Base-by-base conservation (phyloP, 352 stramenopile species). In the Globisporangium abappressorium region DNA sequence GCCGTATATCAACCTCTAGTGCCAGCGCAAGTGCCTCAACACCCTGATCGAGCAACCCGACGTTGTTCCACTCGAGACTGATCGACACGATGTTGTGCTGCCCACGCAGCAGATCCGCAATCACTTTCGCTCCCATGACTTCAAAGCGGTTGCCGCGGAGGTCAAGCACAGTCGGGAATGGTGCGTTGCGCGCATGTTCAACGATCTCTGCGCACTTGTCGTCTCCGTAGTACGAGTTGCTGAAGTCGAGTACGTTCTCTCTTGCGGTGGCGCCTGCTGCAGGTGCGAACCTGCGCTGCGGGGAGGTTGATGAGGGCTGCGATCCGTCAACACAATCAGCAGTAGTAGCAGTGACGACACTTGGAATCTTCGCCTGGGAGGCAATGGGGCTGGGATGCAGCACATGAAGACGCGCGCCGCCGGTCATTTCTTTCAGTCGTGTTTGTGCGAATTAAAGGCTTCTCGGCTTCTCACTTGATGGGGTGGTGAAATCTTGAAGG, bases 41-140 rank as follows among this genome's bases (percentile, higher is more conserved):
- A 1, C 85, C 86, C 34, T 92, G 78, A 62, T 93, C 82, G 49
- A 93, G 65, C 33, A 94, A 57, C n/a, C 86, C 88, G 7, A 93
- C 70, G 64, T 91, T 94, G 68, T 95, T 95, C 86, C 86, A 94
- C 71, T 95, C 85, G 57, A 95, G 70, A 53, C 76, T 82, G 30
- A 95, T 75, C n/a, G 75, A 74, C 24, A 84, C 76, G 20, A 93
- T 64, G 20, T 76, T 78, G 58, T 92, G 85, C 2, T 82, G 78
- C 0, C 65, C 73, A 0, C 79, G 76, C 33, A 95, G 56, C 63
- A 91, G 66, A 20, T 79, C 74, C 0, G 84, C 87, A 11, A 95
- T 65, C 55, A 66, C 43, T 65, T 76, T 78, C 24, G 80, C 83
- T 14, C 82, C 87, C 0, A 74, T 75, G 30, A 79, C 76, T 67